phyloP scores from a whole-genome alignment of 2,329 filamentous ascomycete genomes.

The Leptographium procerum region DNA sequence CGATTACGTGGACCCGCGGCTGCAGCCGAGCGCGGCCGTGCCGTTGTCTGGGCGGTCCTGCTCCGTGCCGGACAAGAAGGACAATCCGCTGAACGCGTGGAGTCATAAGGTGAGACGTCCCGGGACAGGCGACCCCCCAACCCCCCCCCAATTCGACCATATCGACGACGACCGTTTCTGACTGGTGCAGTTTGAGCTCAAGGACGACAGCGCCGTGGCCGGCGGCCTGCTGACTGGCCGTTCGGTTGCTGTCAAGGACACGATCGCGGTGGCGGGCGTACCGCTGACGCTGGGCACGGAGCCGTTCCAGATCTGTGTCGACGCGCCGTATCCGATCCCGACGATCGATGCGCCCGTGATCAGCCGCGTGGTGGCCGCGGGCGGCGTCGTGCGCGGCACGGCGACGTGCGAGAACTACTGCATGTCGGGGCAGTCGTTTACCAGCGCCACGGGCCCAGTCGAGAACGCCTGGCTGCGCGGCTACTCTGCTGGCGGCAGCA shows the following conservation, averaged over 20 bases:
- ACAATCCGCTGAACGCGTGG: slow-evolving; percentile 24
- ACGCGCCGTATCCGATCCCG: slow-evolving; percentile 51
- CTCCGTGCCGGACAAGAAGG: slow-evolving; percentile 12
- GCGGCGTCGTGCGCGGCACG: slow-evolving; percentile 59
- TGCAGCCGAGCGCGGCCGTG: slow-evolving; percentile 11
- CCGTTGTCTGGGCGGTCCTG: slow-evolving; percentile 12
- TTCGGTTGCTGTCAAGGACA: slow-evolving; percentile 64
- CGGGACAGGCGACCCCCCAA: too few species aligned
- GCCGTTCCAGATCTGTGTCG: slow-evolving; percentile 23
- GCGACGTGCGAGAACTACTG: slow-evolving; percentile 59
- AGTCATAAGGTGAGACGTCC: too few species aligned
- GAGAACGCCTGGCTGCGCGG: slow-evolving; percentile 59
- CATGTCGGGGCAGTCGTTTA: slow-evolving; percentile 47
- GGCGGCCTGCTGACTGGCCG: slow-evolving; percentile 56
- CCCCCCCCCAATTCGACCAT: too few species aligned
- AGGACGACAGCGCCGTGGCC: slow-evolving; percentile 4
- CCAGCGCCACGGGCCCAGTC: slow-evolving; percentile 62
- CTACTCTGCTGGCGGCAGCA: slow-evolving; percentile 70
- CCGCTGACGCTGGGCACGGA: slow-evolving; percentile 42
- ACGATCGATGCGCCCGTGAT: slow-evolving; percentile 40
- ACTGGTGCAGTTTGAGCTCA: slow-evolving; percentile 16
- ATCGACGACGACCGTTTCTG: too few species aligned
- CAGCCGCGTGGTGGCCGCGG: slow-evolving; percentile 38
- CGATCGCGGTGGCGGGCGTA: slow-evolving; percentile 57
- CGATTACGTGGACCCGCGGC: slow-evolving; percentile 17